These are phyloP conservation scores for Ophiostoma ips DNA, from an alignment of 2,329 filamentous ascomycete species.

Conservation along the genomic window DNA sequence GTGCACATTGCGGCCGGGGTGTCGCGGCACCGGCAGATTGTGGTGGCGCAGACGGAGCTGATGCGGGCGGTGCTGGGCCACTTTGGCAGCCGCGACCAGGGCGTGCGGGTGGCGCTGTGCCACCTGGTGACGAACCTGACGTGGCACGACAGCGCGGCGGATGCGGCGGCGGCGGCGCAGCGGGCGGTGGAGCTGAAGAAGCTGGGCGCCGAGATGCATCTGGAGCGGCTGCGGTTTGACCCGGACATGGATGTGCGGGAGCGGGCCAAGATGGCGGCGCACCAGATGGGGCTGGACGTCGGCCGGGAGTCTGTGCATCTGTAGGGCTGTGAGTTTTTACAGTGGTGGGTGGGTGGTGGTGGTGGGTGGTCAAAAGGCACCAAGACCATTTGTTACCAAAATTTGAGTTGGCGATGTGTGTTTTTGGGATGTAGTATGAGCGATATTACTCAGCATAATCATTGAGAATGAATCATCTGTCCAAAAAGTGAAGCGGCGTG, in stretches of 20 bases:
- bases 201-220: conserved; percentile 54
- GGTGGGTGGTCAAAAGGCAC: too few species aligned
- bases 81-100: conserved; percentile 56
- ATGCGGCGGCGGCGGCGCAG: conserved; percentile 49
- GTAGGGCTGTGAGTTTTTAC: too few species aligned
- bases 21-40: conserved; percentile 60
- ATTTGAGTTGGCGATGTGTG: too few species aligned
- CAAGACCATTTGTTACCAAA: too few species aligned
- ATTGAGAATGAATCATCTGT: too few species aligned
- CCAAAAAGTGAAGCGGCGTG: too few species aligned
- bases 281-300: conserved; percentile 45
- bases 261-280: conserved; percentile 64
- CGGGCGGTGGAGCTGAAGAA: conserved; percentile 56
- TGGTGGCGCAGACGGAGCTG: conserved; percentile 64
- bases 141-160: conserved; percentile 62
- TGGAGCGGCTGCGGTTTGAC: conserved; percentile 52
- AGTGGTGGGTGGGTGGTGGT: too few species aligned
- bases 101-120: conserved; percentile 65
- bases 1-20: conserved; percentile 78
- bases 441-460: too few species aligned
- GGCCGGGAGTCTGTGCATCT: too few species aligned
- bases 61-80: conserved; percentile 60
- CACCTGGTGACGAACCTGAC: conserved; percentile 79
- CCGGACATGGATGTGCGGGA: conserved; percentile 70
- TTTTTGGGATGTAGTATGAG: too few species aligned